Evolutionary conservation across 495 filamentous ascomycete genomes (phyloP), one percentile per base, ranked within the genome.

Genomic region (Eremomyces bilateralis): DNA sequence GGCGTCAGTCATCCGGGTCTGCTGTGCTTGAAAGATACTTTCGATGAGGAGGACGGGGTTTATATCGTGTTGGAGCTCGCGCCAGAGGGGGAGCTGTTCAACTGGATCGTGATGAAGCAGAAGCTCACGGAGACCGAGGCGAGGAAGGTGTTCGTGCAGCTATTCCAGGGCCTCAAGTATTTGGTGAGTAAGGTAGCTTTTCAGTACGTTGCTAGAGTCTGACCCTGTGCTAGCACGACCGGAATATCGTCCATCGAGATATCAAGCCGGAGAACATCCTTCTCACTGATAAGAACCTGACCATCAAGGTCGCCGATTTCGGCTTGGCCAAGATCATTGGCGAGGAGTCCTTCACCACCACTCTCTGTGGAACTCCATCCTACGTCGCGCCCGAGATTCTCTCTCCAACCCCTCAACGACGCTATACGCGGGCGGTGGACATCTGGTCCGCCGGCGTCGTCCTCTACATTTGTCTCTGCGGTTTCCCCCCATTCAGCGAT

Each of bases 251-350:
- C 4, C 90, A 99, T 54, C 80, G 90, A 32, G 90, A 99, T 45
- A 92, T 99, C 49, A 99, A 99, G 53, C 90, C 90, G 1, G 90
- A 99, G 52, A 99, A 99, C 41, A 99, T 99, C 32, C 65, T 99
- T 5, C 54, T 99, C 15, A 64, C 72, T 20, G 81, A 95, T 50
- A 76, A 77, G 34, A 64, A 83, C 4, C 56, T 95, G 22, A 70
- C 69, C 28, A 76, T 94, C 39, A 99, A 99, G 56, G 60, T 99
- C 38, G 90, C 81, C 2, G 90, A 99, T 52, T 99, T 99, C 54
- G 90, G 90, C 17, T 67, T 99, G 19, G 88, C 90, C 16, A 99
- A 99, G 53, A 95, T 95, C 42, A 93, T 95, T 48, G 90, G 90
- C 19, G 90, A 95, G 52, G 82, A 94, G 43, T 94, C 85, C 1